Percentiles rank a stretch among this genome's conserved stretches.
Conservation (phyloP, 2,329 filamentous ascomycete genomes). For the Biscogniauxia marginata region DNA sequence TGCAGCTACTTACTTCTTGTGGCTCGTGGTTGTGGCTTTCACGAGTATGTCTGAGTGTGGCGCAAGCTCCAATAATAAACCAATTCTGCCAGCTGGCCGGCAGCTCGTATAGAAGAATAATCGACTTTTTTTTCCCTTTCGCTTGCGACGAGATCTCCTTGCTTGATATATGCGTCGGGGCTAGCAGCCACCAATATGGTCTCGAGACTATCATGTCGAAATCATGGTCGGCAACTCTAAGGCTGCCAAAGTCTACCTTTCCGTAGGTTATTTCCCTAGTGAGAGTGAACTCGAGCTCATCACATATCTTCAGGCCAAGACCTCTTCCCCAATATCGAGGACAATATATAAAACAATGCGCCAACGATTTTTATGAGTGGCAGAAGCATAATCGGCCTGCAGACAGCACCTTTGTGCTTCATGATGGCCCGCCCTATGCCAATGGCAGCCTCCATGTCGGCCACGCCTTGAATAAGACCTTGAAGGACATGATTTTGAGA, state of each 20-base stretch:
- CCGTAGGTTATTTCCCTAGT: constrained; percentile 49
- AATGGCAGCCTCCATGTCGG: constrained; percentile 91
- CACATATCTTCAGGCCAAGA: constrained; percentile 43
- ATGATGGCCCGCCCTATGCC: constrained; percentile 96
- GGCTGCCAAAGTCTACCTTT: constrained; percentile 72
- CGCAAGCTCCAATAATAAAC: no score
- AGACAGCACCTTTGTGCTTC: constrained; percentile 70
- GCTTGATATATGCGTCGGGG: background rate
- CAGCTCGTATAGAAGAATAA: background rate
- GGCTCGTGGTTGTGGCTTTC: no score
- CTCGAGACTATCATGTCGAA: constrained; percentile 42
- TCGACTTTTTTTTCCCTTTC: background rate
- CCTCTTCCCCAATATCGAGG: constrained; percentile 49
- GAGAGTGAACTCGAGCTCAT: constrained; percentile 18
- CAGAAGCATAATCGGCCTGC: constrained; percentile 60
- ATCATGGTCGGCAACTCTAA: constrained; percentile 72
- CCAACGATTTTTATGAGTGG: constrained; percentile 88
- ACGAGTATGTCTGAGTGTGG: no score
- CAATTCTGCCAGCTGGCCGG: background rate
- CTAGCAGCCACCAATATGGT: constrained; percentile 18
- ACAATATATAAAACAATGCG: constrained; percentile 70
- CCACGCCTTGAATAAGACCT: constrained; percentile 93
- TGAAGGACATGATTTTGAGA: constrained; percentile 90
- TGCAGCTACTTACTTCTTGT: no score
- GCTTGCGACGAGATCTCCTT: background rate